Percentiles rank a stretch among this genome's conserved stretches.
Conservation (phyloP, 2,329 filamentous ascomycete genomes). For the Sclerotinia borealis region DNA sequence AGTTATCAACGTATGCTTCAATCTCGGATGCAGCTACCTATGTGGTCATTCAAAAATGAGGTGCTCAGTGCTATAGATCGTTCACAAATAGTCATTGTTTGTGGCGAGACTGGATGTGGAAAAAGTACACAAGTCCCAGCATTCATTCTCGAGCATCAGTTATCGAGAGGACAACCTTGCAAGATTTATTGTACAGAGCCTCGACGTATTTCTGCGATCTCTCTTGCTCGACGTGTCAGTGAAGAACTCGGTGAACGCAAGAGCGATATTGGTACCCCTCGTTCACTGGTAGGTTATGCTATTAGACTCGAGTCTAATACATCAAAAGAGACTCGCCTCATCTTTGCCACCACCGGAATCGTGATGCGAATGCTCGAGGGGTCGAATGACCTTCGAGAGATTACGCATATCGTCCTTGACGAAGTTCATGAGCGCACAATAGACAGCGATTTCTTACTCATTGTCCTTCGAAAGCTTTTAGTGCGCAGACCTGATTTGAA, state of each 20-base stretch:
- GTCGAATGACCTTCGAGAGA: conserved; percentile 76
- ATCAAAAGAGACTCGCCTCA: conserved; percentile 71
- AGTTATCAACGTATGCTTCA: conserved; percentile 25
- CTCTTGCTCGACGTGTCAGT: conserved; percentile 84
- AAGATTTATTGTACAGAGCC: conserved; percentile 96
- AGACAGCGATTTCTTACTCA: conserved; percentile 91
- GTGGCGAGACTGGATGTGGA: conserved; percentile 92
- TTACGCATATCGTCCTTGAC: conserved; percentile 93
- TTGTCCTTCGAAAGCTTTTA: conserved; percentile 82
- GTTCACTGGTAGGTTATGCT: conserved; percentile 88
- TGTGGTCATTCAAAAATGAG: conserved; percentile 76
- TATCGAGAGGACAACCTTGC: conserved; percentile 72
- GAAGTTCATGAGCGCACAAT: conserved; percentile 96
- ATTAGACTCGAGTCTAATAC: conserved; percentile 89
- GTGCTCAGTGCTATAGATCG: conserved; percentile 72
- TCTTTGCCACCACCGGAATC: conserved; percentile 87
- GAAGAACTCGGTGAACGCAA: conserved; percentile 86
- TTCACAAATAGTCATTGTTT: conserved; percentile 85
- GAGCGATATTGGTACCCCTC: conserved; percentile 71
- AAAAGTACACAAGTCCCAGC: conserved; percentile 98
- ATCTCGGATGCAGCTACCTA: conserved; percentile 75
- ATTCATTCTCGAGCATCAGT: conserved; percentile 84
- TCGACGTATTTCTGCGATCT: conserved; percentile 91
- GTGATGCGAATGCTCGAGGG: conserved; percentile 97
- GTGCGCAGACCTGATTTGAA: conserved; percentile 72